Base-by-base conservation (phyloP, 257 asterid species). In the Nicotiana knightiana region DNA sequence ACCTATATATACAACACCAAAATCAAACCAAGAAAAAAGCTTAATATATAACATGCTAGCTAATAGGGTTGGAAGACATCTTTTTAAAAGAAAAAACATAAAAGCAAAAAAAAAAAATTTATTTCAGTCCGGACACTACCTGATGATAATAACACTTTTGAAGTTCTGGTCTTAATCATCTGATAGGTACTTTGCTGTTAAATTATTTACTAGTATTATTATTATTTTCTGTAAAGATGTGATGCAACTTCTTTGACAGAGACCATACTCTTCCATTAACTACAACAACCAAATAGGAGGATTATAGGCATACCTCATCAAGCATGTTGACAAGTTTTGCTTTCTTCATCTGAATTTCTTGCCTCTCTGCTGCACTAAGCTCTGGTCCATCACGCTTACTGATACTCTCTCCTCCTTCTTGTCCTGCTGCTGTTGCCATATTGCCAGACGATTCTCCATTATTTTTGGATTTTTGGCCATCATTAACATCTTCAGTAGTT, bases 241-340 rank as follows among this genome's bases (percentile, higher is more conserved):
- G 86, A 64, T 64, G 81, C n/a, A 58, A 76, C 81, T 62, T 37
- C 37, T 28, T 64, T 82, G 88, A 82, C 79, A 81, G 84, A 85
- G 88, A 71, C 88, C 67, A 71, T 39, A 46, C 84, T 64, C 82
- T 39, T 32, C 85, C 81, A 79, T 81, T 78, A 78, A 81, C 63
- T 73, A 70, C 39, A 63, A 43, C 33, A 26, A 35, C 18, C 48
- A 26, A 58, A 32, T n/a, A 10, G 13, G 26, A 65, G 26, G 18
- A 28, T 21, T 7, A 30, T 65, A 24, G 26, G 71, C 73, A 61
- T 88, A 96, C 99, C 98, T 96, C 99, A 84, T 96, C 97, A 66
- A 96, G 99, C 98, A 96, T 94, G 94, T 94, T 94, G 16, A 96
- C 94, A 10, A 96, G 97, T 76, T 96, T 96, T 1, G 97, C 97